These are phyloP conservation scores for Colletotrichum sp. DNA, from an alignment of 2,329 filamentous ascomycete genomes.

Conservation along the genomic window DNA sequence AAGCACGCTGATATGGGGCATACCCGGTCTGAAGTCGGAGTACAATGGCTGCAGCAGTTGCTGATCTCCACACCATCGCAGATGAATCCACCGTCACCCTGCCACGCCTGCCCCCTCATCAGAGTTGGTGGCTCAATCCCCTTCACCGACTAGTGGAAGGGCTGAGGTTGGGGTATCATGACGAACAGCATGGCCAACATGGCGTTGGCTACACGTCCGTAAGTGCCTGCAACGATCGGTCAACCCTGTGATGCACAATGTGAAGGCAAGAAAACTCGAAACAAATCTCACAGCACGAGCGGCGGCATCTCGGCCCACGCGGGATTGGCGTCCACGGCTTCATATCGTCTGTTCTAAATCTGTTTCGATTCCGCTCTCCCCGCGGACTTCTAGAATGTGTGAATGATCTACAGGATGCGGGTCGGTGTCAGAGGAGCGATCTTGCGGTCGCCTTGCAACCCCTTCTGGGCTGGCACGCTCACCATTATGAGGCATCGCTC, in stretches of 20 bases:
- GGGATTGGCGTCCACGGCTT: background rate
- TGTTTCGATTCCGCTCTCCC: background rate
- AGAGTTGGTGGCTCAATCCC: background rate
- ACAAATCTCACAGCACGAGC: background rate
- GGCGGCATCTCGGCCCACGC: slow-evolving; percentile 4
- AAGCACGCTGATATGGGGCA: background rate
- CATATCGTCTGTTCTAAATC: slow-evolving; percentile 1
- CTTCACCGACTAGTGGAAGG: slow-evolving; percentile 4
- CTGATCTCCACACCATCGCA: slow-evolving; percentile 12
- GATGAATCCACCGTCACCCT: slow-evolving; percentile 3
- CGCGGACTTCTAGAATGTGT: slow-evolving; percentile 10
- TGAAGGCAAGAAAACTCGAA: background rate
- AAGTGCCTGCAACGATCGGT: background rate
- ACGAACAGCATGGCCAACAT: background rate
- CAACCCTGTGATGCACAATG: background rate
- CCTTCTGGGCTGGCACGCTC: background rate
- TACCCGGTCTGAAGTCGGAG: background rate
- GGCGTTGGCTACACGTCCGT: background rate
- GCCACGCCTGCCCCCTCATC: background rate
- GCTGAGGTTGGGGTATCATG: background rate
- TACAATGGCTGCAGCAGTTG: slow-evolving; percentile 15
- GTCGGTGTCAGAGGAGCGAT: background rate
- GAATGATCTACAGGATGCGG: background rate
- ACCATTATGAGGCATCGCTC: background rate
- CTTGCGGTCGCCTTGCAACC: slow-evolving; percentile 6